phyloP scores from a whole-genome alignment of 2,329 filamentous ascomycete genomes.

The Cytospora paraplurivora region DNA sequence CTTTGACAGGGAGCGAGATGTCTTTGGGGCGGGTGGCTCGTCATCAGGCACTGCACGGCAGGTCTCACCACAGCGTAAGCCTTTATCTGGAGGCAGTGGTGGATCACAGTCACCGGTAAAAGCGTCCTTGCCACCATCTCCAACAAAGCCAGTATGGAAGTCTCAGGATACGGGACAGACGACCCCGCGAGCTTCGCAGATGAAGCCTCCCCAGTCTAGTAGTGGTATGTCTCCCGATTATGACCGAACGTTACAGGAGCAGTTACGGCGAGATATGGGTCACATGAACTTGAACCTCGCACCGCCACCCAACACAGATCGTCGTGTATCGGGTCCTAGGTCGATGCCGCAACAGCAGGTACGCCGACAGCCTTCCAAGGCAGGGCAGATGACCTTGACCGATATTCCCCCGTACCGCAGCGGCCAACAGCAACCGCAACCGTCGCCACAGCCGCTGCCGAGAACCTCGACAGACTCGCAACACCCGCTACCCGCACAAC shows the following conservation, averaged over 20 bases:
- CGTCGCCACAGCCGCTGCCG: constrained; percentile 30
- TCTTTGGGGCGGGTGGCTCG: constrained; percentile 52
- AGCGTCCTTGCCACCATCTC: constrained; percentile 62
- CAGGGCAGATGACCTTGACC: constrained; percentile 48
- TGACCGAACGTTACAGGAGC: constrained; percentile 61
- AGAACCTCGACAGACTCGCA: constrained; percentile 29
- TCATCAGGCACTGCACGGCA: constrained; percentile 55
- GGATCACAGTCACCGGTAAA: constrained; percentile 56
- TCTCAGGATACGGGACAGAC: constrained; percentile 42
- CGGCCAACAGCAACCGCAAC: constrained; percentile 33
- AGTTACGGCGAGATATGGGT: constrained; percentile 65
- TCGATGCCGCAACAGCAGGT: constrained; percentile 27
- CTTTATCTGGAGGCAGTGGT: constrained; percentile 38
- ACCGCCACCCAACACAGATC: constrained; percentile 36
- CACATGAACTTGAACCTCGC: constrained; percentile 59
- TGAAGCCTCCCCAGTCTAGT: constrained; percentile 50
- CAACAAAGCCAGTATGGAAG: constrained; percentile 46
- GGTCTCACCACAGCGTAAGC: constrained; percentile 62
- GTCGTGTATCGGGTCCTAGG: constrained; percentile 23
- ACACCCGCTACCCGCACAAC: constrained; percentile 29
- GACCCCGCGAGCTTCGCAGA: constrained; percentile 49
- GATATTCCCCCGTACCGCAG: constrained; percentile 60
- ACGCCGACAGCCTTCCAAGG: constrained; percentile 42
- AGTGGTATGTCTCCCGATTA: constrained; percentile 59
- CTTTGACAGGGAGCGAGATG: constrained; percentile 50